These are phyloP conservation scores for Aphanoascus verrucosus DNA, from an alignment of 2,329 filamentous ascomycete species.

Conservation along the genomic window DNA sequence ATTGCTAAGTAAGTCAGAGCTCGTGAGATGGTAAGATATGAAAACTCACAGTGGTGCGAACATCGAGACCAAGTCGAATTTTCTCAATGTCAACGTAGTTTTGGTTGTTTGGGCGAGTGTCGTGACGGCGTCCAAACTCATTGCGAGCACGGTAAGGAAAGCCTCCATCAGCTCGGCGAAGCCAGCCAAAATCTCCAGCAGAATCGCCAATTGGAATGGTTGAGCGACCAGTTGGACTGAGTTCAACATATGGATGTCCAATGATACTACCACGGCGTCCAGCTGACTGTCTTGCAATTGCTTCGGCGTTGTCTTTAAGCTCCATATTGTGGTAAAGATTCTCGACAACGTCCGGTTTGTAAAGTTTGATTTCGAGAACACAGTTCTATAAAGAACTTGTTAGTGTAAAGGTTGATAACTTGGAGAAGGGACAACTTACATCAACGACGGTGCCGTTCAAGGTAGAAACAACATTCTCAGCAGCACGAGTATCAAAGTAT, in stretches of 20 bases:
- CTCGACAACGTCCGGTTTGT: constrained; percentile 24
- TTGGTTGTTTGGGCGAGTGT: constrained; percentile 29
- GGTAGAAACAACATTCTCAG: constrained; percentile 28
- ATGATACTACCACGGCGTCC: constrained; percentile 15
- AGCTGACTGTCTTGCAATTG: constrained; percentile 13
- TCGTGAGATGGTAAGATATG: not conserved
- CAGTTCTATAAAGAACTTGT: constrained; percentile 20
- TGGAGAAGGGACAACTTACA: constrained; percentile 20
- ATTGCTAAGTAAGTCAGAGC: not conserved
- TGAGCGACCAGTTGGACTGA: constrained; percentile 33
- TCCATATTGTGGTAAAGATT: constrained; percentile 14
- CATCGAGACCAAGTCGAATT: constrained; percentile 53
- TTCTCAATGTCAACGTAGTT: constrained; percentile 37
- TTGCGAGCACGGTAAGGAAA: constrained; percentile 24
- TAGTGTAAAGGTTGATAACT: not conserved
- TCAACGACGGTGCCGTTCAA: constrained; percentile 28
- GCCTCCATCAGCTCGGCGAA: constrained; percentile 23
- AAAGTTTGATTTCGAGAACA: constrained; percentile 23
- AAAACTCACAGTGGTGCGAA: constrained; percentile 58
- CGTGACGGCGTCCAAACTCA: constrained; percentile 20
- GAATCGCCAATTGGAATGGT: constrained; percentile 30
- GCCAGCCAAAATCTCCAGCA: constrained; percentile 25
- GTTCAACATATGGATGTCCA: constrained; percentile 23
- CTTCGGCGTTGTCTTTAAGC: constrained; percentile 18
- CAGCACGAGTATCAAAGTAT: constrained; percentile 31